phyloP scores from a whole-genome alignment of 441 rosid genomes.

The Populus hybrid region DNA sequence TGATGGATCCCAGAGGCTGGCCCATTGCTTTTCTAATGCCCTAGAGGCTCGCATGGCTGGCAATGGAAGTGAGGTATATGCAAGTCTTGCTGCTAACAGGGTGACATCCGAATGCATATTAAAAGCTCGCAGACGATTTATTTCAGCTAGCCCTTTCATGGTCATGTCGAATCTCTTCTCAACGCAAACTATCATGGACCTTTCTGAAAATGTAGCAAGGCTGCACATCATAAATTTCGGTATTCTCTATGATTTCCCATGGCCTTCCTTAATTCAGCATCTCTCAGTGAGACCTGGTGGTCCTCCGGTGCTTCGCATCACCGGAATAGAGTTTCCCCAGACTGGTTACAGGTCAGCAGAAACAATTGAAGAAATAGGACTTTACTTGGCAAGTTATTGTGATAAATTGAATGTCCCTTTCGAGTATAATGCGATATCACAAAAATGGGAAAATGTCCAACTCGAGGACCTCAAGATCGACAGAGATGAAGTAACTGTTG shows the following conservation, averaged over 20 bases:
- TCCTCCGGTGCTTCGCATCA: constrained; percentile 74
- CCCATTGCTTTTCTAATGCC: constrained; percentile 65
- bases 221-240: constrained; percentile 89
- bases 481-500: constrained; percentile 58
- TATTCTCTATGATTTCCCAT: constrained; percentile 83
- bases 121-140: constrained; percentile 49
- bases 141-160: constrained; percentile 60
- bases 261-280: constrained; percentile 91
- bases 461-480: constrained; percentile 68
- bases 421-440: constrained; percentile 60
- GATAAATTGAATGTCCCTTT: constrained; percentile 74
- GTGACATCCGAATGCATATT: constrained; percentile 61
- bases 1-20: constrained; percentile 70
- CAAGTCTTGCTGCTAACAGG: constrained; percentile 24
- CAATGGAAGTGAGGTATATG: constrained; percentile 38
- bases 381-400: constrained; percentile 58
- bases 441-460: constrained; percentile 79
- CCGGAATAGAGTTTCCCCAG: constrained; percentile 87
- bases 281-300: constrained; percentile 52
- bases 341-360: constrained; percentile 74
- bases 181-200: constrained; percentile 47
- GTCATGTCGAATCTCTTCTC: constrained; percentile 65
- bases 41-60: constrained; percentile 79
- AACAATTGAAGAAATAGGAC: constrained; percentile 76
- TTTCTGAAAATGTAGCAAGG: constrained; percentile 47